Base-by-base conservation (phyloP, 768 basidiomycete genomes). In the Mycena vitilis region DNA sequence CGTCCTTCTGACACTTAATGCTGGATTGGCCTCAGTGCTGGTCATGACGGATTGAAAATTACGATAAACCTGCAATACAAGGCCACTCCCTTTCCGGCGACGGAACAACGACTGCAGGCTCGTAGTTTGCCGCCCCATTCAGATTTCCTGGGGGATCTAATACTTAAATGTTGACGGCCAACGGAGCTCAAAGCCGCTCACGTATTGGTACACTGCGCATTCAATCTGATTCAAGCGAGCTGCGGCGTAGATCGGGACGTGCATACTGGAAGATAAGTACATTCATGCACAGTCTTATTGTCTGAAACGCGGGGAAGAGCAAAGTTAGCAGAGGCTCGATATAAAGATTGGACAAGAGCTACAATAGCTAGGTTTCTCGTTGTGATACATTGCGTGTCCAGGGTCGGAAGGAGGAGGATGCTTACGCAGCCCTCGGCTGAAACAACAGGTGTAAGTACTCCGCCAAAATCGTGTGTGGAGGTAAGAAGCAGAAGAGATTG, bases 1-100 rank as follows among this genome's bases (percentile, higher is more conserved):
- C 71, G 44, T 61, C 57, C 52, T 62, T 68, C 36, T 71, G 71
- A 47, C 71, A 71, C 34, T 71, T 51, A 16, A 61, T 51, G 58
- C 71, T 71, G 63, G 15, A 45, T 13, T 0, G 16, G 38, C 4
- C 23, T 55, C 18, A 60, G 53, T 23, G 22, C 20, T 15, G 25
- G 45, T 20, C 12, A 34, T 40, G 48, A 7, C 37, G 13, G 56
- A 52, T 37, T 18, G n/a, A 22, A 53, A 51, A 18, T 5, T 38
- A 3, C 11, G 37, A 66, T 37, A 23, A 56, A 71, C 71, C 71
- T 71, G 67, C 71, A 71, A 69, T 71, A 71, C 51, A 68, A 42
- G 15, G 71, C 67, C 42, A 71, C 60, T 5, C 51, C 71, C 49
- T 71, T 71, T 23, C 71, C 71, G 57, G 66, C 71, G 30, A 71